phyloP scores from a whole-genome alignment of 306 rosid species.

The Mimosa bimucronata region DNA sequence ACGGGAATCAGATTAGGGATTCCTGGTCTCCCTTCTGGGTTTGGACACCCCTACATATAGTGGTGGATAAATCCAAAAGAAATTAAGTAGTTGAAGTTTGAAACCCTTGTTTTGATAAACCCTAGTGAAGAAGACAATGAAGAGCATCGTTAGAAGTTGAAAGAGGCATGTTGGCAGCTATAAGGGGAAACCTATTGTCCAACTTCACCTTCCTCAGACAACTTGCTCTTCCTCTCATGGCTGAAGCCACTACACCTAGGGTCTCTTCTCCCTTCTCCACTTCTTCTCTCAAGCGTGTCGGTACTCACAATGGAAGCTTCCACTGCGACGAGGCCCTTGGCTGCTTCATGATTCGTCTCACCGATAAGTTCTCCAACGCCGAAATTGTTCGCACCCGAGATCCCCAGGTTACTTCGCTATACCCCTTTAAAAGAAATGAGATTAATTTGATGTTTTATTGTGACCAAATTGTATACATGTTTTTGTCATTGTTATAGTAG shows the following conservation, averaged over 20 bases:
- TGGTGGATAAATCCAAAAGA: no score
- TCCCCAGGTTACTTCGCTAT: no score
- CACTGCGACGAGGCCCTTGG: slow-evolving; percentile 99
- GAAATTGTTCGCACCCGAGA: slow-evolving; percentile 88
- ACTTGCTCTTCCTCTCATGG: slow-evolving; percentile 32
- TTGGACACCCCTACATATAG: no score
- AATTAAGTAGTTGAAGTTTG: no score
- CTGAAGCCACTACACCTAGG: slow-evolving; percentile 25
- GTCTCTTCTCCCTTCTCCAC: slow-evolving; percentile 36
- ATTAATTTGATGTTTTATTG: no score
- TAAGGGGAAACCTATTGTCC: slow-evolving; percentile 12
- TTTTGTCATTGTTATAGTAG: not conserved
- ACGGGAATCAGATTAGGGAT: no score
- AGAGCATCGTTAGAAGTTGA: no score
- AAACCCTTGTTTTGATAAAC: no score
- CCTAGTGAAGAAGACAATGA: no score
- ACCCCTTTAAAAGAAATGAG: no score
- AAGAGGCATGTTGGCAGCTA: slow-evolving; percentile 32
- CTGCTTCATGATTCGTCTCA: slow-evolving; percentile 97
- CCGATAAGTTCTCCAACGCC: slow-evolving; percentile 70
- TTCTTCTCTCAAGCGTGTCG: slow-evolving; percentile 73
- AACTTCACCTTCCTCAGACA: slow-evolving; percentile 22
- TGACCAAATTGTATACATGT: no score
- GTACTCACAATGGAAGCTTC: slow-evolving; percentile 95
- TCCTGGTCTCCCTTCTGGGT: no score